Evolutionary conservation across 352 stramenopile genomes (phyloP).

Genomic region (Phytophthora podocarpi): DNA sequence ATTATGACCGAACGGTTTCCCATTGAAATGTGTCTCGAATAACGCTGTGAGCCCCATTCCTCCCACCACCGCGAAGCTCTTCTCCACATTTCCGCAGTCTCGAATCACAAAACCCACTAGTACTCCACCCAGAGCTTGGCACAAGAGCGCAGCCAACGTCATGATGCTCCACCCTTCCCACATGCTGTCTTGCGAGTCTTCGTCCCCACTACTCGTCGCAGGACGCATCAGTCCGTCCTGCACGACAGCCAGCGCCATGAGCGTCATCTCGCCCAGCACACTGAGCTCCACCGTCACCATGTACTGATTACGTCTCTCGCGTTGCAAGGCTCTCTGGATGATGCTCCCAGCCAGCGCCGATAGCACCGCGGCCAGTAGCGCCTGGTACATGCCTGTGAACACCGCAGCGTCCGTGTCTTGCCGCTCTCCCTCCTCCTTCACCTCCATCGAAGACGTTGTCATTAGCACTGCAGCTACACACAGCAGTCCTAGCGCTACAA

Average conservation of each 20-base stretch:
- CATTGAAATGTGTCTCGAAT: conserved; percentile 71
- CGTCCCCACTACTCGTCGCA: conserved; percentile 2
- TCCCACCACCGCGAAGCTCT: conserved; percentile 82
- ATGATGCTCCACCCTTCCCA: conserved; percentile 77
- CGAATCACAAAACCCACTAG: conserved; percentile 87
- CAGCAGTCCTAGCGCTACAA: conserved; percentile 72
- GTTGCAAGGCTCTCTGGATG: conserved; percentile 77
- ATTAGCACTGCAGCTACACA: conserved; percentile 79
- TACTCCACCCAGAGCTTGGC: conserved; percentile 72
- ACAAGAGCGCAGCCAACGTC: conserved; percentile 70
- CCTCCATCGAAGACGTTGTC: conserved; percentile 44
- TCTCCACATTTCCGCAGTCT: conserved; percentile 85
- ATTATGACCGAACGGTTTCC: conserved; percentile 67
- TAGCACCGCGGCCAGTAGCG: conserved; percentile 70
- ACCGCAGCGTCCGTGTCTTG: conserved; percentile 45
- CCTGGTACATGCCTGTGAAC: conserved; percentile 76
- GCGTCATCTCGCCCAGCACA: conserved; percentile 65
- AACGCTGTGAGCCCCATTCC: conserved; percentile 83
- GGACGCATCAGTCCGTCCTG: conserved; percentile 19
- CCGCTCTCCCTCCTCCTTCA: background rate
- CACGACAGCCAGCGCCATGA: conserved; percentile 54
- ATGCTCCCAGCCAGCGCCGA: conserved; percentile 78
- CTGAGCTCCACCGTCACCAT: conserved; percentile 85
- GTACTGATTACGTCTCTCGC: conserved; percentile 74
- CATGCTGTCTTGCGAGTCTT: conserved; percentile 43